phyloP scores from a whole-genome alignment of 768 basidiomycete species.

The Chalciporus chontae region DNA sequence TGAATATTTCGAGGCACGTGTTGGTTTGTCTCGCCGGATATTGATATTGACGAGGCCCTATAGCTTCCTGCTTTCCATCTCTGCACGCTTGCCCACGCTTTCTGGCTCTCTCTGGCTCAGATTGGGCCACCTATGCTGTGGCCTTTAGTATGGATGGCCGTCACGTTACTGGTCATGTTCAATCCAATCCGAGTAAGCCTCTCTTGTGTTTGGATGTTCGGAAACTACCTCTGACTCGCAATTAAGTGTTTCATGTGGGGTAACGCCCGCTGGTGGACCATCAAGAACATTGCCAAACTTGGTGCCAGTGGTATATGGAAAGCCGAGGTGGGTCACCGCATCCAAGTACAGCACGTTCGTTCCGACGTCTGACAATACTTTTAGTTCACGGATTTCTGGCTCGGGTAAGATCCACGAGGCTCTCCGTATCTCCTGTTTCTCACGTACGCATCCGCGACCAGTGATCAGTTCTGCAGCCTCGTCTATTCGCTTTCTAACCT shows the following conservation, averaged over 20 bases:
- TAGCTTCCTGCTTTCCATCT: conserved; percentile 84
- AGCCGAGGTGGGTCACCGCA: conserved; percentile 58
- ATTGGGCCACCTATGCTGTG: conserved; percentile 72
- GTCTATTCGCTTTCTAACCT: conserved; percentile 71
- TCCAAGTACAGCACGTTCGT: background rate
- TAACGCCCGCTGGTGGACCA: conserved; percentile 68
- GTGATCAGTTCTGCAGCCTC: conserved; percentile 82
- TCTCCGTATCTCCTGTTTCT: background rate
- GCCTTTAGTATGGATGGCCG: conserved; percentile 78
- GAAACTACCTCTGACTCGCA: conserved; percentile 10
- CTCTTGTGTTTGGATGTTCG: background rate
- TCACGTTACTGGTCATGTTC: conserved; percentile 55
- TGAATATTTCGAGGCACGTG: conserved; percentile 65
- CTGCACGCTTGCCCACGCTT: conserved; percentile 68
- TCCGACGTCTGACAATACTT: conserved; percentile 5
- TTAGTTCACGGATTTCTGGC: conserved; percentile 86
- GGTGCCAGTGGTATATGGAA: conserved; percentile 63
- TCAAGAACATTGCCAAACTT: conserved; percentile 60
- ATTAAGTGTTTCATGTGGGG: conserved; percentile 42
- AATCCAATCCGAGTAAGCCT: conserved; percentile 66
- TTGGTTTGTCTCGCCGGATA: conserved; percentile 4
- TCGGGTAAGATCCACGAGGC: conserved; percentile 51
- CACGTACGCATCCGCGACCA: conserved; percentile 23
- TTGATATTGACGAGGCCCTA: conserved; percentile 1
- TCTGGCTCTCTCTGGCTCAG: conserved; percentile 78